Percentiles rank a stretch among this genome's conserved stretches.
These are phyloP conservation scores for Phytophthora nicotianae DNA, from an alignment of 352 stramenopile genomes.

Conservation along the genomic window DNA sequence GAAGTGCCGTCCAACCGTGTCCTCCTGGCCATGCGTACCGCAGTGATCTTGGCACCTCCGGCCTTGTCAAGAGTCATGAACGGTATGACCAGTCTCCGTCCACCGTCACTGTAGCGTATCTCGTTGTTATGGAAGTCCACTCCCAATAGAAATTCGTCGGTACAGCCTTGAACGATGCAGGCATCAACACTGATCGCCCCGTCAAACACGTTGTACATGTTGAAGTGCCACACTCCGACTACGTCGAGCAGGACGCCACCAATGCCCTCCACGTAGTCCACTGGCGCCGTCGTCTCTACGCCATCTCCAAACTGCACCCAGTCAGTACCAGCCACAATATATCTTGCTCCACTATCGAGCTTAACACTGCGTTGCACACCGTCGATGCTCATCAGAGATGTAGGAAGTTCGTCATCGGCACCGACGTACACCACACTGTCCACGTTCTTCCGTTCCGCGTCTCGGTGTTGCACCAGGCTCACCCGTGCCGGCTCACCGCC, in stretches of 20 bases:
- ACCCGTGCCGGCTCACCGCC: not conserved
- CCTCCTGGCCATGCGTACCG: not conserved
- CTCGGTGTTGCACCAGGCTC: not conserved
- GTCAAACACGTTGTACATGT: not conserved
- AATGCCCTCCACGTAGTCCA: constrained; percentile 9
- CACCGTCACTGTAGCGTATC: not conserved
- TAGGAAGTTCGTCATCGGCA: constrained; percentile 1
- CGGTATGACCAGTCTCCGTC: not conserved
- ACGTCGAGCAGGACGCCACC: constrained; percentile 9
- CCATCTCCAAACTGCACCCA: constrained; percentile 3
- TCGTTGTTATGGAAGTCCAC: constrained; percentile 2
- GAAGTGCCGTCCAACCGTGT: not conserved
- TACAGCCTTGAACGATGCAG: not conserved
- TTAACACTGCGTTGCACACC: not conserved
- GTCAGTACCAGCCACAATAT: not conserved
- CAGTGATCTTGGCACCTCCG: not conserved
- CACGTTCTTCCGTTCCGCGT: not conserved
- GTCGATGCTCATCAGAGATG: not conserved
- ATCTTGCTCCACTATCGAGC: constrained; percentile 8
- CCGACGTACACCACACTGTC: not conserved
- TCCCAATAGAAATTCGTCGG: not conserved
- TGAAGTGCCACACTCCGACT: constrained; percentile 3
- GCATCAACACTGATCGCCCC: not conserved
- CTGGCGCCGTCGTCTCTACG: not conserved
- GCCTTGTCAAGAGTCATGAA: not conserved